Conservation (phyloP, 768 basidiomycete species). For the Rhodosporidiobolus sp. region DNA sequence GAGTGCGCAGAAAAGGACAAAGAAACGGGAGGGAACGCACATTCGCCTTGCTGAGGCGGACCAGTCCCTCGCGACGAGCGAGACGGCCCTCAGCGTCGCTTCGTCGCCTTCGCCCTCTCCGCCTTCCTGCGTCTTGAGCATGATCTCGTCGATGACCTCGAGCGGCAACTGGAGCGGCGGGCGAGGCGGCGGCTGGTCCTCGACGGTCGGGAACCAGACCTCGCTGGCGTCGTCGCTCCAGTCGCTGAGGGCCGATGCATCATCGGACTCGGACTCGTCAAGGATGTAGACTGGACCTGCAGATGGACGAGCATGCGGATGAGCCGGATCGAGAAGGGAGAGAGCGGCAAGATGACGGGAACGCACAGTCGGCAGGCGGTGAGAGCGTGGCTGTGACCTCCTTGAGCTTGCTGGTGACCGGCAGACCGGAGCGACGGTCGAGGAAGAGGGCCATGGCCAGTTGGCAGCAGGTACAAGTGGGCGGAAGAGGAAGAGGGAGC, state of each 20-base stretch:
- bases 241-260: background rate
- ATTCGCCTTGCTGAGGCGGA: background rate
- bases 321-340: background rate
- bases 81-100: background rate
- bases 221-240: background rate
- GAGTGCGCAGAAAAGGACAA: no score
- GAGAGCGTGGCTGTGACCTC: background rate
- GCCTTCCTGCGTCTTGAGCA: background rate
- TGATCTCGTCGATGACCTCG: background rate
- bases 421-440: background rate
- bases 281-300: constrained; percentile 12
- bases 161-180: background rate
- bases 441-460: constrained; percentile 10
- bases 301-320: fast-evolving
- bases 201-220: background rate
- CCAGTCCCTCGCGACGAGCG: constrained; percentile 9
- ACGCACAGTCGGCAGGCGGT: background rate
- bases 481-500: no score
- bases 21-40: background rate
- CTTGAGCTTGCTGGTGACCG: background rate
- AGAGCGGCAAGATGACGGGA: background rate
- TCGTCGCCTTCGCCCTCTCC: background rate
- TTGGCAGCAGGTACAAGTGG: no score
- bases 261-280: background rate
- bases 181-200: background rate